A percentile compares a stretch with the other conserved stretches of the same genome.
phyloP scores from a whole-genome alignment of 2,329 filamentous ascomycete species.

The Epichloe hybrida region DNA sequence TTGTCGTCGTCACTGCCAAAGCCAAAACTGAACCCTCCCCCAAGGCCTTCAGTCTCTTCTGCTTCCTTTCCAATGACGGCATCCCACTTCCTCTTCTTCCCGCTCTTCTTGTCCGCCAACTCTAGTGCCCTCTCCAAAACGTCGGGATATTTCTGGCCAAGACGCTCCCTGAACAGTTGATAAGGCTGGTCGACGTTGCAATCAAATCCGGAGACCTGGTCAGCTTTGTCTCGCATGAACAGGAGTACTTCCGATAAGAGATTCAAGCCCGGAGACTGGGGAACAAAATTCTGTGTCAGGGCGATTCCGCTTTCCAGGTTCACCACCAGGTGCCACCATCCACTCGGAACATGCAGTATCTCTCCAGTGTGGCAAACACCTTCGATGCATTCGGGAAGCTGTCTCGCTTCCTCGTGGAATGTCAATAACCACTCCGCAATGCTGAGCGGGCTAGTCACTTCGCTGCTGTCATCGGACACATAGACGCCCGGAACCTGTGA shows the following conservation, averaged over 20 bases:
- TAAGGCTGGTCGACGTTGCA: constrained; percentile 60
- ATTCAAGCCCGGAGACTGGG: constrained; percentile 35
- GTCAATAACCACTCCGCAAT: constrained; percentile 93
- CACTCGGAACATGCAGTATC: constrained; percentile 80
- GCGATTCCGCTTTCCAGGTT: constrained; percentile 78
- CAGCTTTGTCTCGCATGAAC: constrained; percentile 69
- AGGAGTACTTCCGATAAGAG: constrained; percentile 63
- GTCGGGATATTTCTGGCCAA: constrained; percentile 50
- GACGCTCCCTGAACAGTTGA: constrained; percentile 56
- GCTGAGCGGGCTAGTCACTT: constrained; percentile 85
- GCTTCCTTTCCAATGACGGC: constrained; percentile 42
- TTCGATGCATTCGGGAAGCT: constrained; percentile 64
- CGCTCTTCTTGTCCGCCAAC: constrained; percentile 48
- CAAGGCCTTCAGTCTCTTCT: constrained; percentile 18
- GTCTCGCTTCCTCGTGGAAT: constrained; percentile 74
- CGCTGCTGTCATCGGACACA: constrained; percentile 76
- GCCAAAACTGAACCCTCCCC: constrained; percentile 38
- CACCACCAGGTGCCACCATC: constrained; percentile 95
- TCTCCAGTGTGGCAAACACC: constrained; percentile 76
- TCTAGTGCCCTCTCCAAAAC: constrained; percentile 52
- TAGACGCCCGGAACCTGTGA: constrained; percentile 76
- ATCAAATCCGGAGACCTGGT: constrained; percentile 79
- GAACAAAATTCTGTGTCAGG: constrained; percentile 92
- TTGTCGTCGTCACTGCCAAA: constrained; percentile 34
- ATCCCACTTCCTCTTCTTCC: constrained; percentile 79